Evolutionary conservation across 2,329 filamentous ascomycete species (phyloP).

Genomic region (Pyrenochaeta sp.): DNA sequence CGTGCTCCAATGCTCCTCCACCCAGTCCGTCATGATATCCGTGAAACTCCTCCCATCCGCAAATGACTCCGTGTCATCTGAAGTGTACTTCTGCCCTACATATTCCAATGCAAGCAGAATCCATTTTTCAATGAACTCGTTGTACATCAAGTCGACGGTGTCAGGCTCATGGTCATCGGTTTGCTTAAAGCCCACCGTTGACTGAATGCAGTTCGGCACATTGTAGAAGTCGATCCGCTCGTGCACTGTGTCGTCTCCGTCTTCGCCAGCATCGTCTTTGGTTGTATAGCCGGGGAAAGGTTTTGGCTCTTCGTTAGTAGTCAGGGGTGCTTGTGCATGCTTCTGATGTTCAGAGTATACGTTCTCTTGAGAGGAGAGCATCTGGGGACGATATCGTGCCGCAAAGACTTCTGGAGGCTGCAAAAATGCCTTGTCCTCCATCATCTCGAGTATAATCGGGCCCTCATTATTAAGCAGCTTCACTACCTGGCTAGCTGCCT

Average conservation of each 20-base stretch:
- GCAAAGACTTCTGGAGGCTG: conserved; percentile 57
- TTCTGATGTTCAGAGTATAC: conserved; percentile 6
- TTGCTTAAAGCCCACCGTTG: conserved; percentile 66
- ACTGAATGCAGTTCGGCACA: conserved; percentile 85
- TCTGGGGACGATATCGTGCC: conserved; percentile 29
- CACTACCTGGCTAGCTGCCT: conserved; percentile 73
- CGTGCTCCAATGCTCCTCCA: conserved; percentile 62
- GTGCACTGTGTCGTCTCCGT: conserved; percentile 93
- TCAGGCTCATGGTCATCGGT: conserved; percentile 63
- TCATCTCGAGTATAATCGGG: conserved; percentile 55
- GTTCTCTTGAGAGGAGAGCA: conserved; percentile 14
- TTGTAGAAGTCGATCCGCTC: conserved; percentile 75
- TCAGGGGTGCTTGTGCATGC: conserved; percentile 21
- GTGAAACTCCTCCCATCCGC: conserved; percentile 64
- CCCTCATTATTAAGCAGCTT: conserved; percentile 66
- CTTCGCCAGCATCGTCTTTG: conserved; percentile 78
- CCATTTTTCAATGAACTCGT: conserved; percentile 89
- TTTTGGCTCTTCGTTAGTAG: conserved; percentile 6
- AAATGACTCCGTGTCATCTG: conserved; percentile 61
- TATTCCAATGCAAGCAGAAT: conserved; percentile 77
- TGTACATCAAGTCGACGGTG: conserved; percentile 85
- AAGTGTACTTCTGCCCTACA: conserved; percentile 60
- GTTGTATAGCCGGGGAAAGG: conserved; percentile 88
- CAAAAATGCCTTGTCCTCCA: conserved; percentile 46
- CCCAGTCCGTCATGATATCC: conserved; percentile 67